A percentile compares a stretch with the other conserved stretches of the same genome.
These are phyloP conservation scores for Lactarius hengduanensis DNA, from an alignment of 768 basidiomycete genomes.

Conservation along the genomic window DNA sequence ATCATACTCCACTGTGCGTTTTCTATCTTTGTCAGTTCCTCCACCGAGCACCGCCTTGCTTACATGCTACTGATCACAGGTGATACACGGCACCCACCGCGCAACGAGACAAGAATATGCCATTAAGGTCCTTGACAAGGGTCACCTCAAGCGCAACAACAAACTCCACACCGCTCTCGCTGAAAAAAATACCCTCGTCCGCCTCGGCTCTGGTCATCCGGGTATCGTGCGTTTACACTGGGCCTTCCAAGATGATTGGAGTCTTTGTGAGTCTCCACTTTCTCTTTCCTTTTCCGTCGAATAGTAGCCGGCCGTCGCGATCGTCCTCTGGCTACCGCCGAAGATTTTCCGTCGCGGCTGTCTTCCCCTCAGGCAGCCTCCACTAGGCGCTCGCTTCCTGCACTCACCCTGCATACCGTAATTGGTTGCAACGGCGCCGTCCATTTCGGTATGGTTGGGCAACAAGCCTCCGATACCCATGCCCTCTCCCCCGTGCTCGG, in stretches of 20 bases:
- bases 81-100: conserved; percentile 52
- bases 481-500: conserved; percentile 4
- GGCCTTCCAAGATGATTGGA: conserved; percentile 83
- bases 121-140: conserved; percentile 82
- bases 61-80: conserved; percentile 41
- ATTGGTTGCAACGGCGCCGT: not conserved
- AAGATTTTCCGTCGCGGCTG: not conserved
- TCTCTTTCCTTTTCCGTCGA: not conserved
- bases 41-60: conserved; percentile 9
- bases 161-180: conserved; percentile 74
- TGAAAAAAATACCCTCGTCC: conserved; percentile 75
- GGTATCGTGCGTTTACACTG: conserved; percentile 80
- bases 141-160: conserved; percentile 73
- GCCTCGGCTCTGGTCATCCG: conserved; percentile 65
- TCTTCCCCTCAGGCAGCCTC: not conserved
- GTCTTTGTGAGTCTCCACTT: conserved; percentile 61
- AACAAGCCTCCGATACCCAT: not conserved
- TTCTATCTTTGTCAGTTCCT: not conserved
- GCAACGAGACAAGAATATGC: conserved; percentile 66
- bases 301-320: not conserved
- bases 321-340: not conserved
- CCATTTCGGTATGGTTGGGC: not conserved
- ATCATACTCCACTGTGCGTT: conserved; percentile 74
- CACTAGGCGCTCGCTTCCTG: not conserved
- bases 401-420: not conserved